A percentile compares a stretch with the other conserved stretches of the same genome.
These are phyloP conservation scores for Thymus quinquecostatus DNA, from an alignment of 257 asterid genomes.

Conservation along the genomic window DNA sequence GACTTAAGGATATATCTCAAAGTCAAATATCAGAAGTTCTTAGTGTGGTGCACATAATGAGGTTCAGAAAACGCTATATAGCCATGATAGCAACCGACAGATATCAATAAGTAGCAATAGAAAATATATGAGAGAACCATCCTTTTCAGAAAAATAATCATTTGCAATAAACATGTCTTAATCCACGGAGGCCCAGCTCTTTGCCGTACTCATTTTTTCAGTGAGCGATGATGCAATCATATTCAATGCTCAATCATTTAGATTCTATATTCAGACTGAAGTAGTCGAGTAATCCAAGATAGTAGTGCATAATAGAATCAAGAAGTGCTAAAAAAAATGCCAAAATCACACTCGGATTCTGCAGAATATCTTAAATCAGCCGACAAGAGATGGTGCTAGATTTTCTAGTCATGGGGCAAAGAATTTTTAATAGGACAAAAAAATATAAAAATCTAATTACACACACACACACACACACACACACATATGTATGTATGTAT, in stretches of 20 bases:
- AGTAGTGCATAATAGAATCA: not conserved
- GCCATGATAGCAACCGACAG: not conserved
- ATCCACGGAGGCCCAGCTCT: conserved; percentile 1
- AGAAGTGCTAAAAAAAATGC: not conserved
- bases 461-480: too few relatives aligned
- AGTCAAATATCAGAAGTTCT: not conserved
- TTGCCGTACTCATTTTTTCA: not conserved
- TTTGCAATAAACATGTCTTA: not conserved
- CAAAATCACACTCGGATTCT: not conserved
- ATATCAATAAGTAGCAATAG: not conserved
- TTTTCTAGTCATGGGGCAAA: not conserved
- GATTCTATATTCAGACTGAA: not conserved
- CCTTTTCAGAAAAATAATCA: not conserved
- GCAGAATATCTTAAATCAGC: not conserved
- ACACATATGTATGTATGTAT: too few relatives aligned
- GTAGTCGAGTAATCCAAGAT: not conserved
- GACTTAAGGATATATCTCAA: conserved; percentile 1
- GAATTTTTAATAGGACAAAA: not conserved
- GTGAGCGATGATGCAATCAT: not conserved
- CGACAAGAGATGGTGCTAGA: not conserved
- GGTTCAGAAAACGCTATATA: too few relatives aligned
- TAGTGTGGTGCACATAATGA: not conserved
- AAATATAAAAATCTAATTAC: too few relatives aligned
- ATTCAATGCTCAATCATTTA: not conserved
- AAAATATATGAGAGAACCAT: not conserved